Evolutionary conservation across 148 eudicot genomes (phyloP).

Genomic region (Fallopia convolvulus): DNA sequence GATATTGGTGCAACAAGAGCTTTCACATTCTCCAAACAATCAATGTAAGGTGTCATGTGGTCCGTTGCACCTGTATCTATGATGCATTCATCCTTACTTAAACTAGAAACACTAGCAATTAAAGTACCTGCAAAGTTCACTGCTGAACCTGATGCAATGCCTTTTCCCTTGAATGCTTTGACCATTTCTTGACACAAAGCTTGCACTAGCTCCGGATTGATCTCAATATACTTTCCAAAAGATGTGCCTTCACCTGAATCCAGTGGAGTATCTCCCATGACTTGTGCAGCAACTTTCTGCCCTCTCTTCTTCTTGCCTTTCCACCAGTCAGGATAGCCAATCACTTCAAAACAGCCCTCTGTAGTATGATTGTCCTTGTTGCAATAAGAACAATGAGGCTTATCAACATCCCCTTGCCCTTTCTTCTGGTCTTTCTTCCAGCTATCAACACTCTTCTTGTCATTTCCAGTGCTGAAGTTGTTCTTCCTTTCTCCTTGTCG

Average conservation of each 20-base stretch:
- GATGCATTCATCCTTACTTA: too few relatives aligned
- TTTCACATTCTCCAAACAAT: too few relatives aligned
- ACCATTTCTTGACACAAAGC: not conserved
- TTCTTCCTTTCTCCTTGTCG: not conserved
- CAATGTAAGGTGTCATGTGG: too few relatives aligned
- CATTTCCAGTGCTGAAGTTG: not conserved
- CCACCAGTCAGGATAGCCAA: not conserved
- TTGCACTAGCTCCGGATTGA: not conserved
- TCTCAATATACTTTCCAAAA: not conserved
- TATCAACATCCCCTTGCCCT: not conserved
- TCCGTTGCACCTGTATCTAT: too few relatives aligned
- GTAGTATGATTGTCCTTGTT: not conserved
- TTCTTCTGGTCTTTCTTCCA: not conserved
- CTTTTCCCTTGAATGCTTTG: not conserved
- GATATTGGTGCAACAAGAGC: too few relatives aligned
- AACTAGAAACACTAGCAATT: too few relatives aligned
- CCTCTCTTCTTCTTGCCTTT: not conserved
- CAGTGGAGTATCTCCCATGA: not conserved
- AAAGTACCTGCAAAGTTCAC: not conserved
- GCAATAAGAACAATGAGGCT: not conserved
- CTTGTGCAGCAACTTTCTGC: not conserved
- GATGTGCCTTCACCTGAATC: not conserved
- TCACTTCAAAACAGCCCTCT: not conserved
- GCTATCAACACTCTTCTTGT: too few relatives aligned
- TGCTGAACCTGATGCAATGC: rapidly evolving